Evolutionary conservation across 1,284 basidiomycete species (phyloP).

Genomic region (Apiotrichum gracile): DNA sequence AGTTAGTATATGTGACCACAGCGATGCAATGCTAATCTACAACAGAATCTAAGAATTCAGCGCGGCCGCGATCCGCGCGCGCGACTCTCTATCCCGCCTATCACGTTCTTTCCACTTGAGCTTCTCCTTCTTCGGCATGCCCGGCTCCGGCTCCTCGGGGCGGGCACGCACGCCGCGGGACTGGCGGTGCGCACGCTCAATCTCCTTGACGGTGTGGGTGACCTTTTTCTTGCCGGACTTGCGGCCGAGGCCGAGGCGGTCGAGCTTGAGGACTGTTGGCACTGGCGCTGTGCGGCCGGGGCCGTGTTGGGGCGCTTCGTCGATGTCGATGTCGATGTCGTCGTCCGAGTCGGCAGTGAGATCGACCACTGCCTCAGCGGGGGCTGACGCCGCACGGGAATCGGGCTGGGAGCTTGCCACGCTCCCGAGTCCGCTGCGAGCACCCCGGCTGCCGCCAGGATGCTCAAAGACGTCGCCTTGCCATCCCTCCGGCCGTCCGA

Average conservation of each 20-base stretch:
- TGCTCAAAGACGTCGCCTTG: not conserved
- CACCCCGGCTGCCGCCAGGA: not conserved
- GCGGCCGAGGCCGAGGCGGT: conserved; percentile 35
- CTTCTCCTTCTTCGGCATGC: conserved; percentile 30
- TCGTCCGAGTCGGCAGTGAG: conserved; percentile 12
- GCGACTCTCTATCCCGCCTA: conserved; percentile 34
- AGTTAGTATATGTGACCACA: no score
- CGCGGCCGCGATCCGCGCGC: conserved; percentile 27
- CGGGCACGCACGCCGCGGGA: conserved; percentile 13
- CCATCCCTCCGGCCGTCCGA: conserved; percentile 32
- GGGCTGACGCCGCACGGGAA: not conserved
- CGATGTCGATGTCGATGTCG: conserved; percentile 1
- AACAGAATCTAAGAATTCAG: conserved; percentile 18
- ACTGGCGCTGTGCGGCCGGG: conserved; percentile 40
- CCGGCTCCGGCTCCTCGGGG: not conserved
- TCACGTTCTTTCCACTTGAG: conserved; percentile 39
- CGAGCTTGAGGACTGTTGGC: conserved; percentile 39
- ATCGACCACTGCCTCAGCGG: conserved; percentile 5
- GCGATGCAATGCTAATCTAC: not conserved
- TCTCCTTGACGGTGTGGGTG: conserved; percentile 37
- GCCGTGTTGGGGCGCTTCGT: not conserved
- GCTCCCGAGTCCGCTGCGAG: not conserved
- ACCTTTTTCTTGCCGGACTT: conserved; percentile 18
- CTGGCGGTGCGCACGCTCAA: conserved; percentile 27
- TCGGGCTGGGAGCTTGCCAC: not conserved